Percentiles rank a stretch among this genome's conserved stretches.
Evolutionary conservation across 371 early-diverging fungal species (phyloP).

Genomic region (Rhizomucor pusillus): DNA sequence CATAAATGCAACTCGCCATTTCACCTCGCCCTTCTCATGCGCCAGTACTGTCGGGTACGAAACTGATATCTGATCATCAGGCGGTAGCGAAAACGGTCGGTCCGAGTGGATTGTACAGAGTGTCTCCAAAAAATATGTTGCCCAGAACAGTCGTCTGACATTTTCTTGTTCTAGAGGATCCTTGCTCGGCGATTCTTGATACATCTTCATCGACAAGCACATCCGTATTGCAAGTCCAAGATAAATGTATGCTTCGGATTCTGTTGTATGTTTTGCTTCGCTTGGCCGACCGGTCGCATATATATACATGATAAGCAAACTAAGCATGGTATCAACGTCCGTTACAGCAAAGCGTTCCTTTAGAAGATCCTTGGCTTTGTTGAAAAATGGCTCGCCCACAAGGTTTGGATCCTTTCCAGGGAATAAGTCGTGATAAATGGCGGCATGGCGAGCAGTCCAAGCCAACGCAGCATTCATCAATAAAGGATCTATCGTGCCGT

Average conservation of each 20-base stretch:
- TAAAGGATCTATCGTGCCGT: constrained; percentile 21
- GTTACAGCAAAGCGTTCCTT: constrained; percentile 34
- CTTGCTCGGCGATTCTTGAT: constrained; percentile 7
- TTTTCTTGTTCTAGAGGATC: constrained; percentile 20
- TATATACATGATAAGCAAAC: constrained; percentile 45
- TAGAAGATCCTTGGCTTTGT: constrained; percentile 28
- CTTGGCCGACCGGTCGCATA: constrained; percentile 40
- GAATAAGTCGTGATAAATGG: constrained; percentile 42
- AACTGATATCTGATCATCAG: constrained; percentile 14
- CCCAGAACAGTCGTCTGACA: constrained; percentile 35
- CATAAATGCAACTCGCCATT: constrained; percentile 21
- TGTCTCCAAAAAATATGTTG: constrained; percentile 38
- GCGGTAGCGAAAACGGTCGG: constrained; percentile 21
- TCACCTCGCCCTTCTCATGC: constrained; percentile 23
- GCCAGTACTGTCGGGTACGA: constrained; percentile 14
- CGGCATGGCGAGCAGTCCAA: constrained; percentile 50
- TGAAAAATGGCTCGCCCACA: constrained; percentile 41
- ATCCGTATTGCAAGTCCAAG: constrained; percentile 48
- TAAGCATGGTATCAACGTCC: constrained; percentile 38
- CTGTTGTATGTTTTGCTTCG: constrained; percentile 10
- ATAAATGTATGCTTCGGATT: constrained; percentile 47
- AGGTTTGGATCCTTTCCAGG: constrained; percentile 44
- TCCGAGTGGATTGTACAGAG: constrained; percentile 25
- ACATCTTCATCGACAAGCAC: constrained; percentile 38
- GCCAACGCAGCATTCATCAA: constrained; percentile 36